Conservation (phyloP, 192 early-diverging fungal species). For the Coemansia sp. region DNA sequence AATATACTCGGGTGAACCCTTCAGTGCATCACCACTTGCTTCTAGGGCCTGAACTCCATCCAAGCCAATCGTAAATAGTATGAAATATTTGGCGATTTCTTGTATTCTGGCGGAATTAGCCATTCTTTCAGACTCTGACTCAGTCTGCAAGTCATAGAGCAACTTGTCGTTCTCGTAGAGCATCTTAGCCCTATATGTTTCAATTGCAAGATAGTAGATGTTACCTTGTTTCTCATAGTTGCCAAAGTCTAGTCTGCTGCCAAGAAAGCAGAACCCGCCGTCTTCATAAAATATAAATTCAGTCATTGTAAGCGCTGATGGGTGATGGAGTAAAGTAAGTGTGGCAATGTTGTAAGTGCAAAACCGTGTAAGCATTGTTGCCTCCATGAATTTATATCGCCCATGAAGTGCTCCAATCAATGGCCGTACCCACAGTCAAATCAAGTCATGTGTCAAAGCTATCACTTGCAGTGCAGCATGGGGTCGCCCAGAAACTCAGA, state of each 20-base stretch:
- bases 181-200: neutral
- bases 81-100: neutral
- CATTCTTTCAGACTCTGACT: neutral
- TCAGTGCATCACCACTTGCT: neutral
- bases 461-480: too few species aligned
- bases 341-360: too few species aligned
- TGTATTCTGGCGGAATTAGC: neutral
- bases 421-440: too few species aligned
- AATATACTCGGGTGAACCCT: neutral
- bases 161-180: neutral
- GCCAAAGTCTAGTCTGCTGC: neutral
- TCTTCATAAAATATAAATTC: neutral
- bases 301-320: neutral
- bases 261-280: neutral
- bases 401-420: too few species aligned
- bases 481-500: too few species aligned
- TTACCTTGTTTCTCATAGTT: neutral
- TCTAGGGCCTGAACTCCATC: neutral
- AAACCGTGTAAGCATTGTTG: too few species aligned
- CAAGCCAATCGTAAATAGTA: neutral
- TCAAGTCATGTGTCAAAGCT: too few species aligned
- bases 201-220: neutral
- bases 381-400: too few species aligned
- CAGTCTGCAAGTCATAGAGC: neutral
- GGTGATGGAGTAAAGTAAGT: too few species aligned